Conservation (phyloP, 2,329 filamentous ascomycete genomes). For the Aspergillus quadrilineatus region DNA sequence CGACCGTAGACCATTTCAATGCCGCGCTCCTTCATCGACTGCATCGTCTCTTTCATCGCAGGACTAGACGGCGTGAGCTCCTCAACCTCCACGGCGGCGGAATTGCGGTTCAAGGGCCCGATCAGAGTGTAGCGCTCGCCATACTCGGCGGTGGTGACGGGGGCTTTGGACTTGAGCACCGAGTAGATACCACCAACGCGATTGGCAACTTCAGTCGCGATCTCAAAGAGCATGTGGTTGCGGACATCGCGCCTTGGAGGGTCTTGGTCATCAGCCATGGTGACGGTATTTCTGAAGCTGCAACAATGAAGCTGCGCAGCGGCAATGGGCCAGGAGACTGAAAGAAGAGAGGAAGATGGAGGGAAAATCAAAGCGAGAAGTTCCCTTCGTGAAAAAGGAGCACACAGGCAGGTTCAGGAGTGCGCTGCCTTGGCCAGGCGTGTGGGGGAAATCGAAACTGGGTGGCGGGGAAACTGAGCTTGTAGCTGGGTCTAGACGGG, state of each 20-base stretch:
- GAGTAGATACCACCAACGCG: slow-evolving; percentile 99
- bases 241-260: slow-evolving; percentile 69
- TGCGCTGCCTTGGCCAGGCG: slow-evolving; percentile 1
- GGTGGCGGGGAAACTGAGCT: slow-evolving; percentile 10
- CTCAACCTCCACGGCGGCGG: slow-evolving; percentile 97
- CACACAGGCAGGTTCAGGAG: background rate
- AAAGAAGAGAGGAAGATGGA: background rate
- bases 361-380: background rate
- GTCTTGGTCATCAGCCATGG: slow-evolving; percentile 45
- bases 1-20: slow-evolving; percentile 88
- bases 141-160: slow-evolving; percentile 97
- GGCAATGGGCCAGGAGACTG: background rate
- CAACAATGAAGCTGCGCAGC: background rate
- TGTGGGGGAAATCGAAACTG: slow-evolving; percentile 11
- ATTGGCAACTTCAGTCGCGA: slow-evolving; percentile 96
- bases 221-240: slow-evolving; percentile 94
- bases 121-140: slow-evolving; percentile 94
- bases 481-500: background rate
- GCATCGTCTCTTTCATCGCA: slow-evolving; percentile 76
- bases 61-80: slow-evolving; percentile 80
- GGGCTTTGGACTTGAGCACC: slow-evolving; percentile 97
- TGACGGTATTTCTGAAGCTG: background rate
- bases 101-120: slow-evolving; percentile 87
- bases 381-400: background rate
- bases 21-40: slow-evolving; percentile 88